Base-by-base conservation (phyloP, 2,329 filamentous ascomycete species). In the Pseudodiploospora longispora region DNA sequence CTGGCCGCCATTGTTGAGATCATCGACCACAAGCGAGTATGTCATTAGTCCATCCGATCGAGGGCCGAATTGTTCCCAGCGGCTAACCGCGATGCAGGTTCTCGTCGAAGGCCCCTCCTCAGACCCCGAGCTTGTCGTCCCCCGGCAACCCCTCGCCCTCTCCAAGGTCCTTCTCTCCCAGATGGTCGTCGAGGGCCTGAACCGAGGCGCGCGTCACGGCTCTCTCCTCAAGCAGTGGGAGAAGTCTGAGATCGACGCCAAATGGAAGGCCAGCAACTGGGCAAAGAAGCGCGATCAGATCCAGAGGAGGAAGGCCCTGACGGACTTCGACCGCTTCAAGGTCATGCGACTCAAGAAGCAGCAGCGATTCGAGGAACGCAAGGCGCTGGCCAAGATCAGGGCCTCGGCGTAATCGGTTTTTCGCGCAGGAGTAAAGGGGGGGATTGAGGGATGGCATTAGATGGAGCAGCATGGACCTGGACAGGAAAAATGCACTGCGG, bases 301-400 rank as follows among this genome's bases (percentile, higher is more conserved):
- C 62, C 79, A 87, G 72, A 85, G 87, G 76, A 86, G 93, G 79
- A 85, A 85, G 76, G 81, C 82, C 64, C 79, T 98, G 59, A 94
- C 84, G 74, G 93, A 98, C 81, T 98, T 98, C 69, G 93, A 98
- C 80, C 85, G 93, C 72, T 98, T 97, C 88, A 96, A 98, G 87
- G 93, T 97, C 64, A 80, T 97, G 82, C 85, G 91, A 74, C 80
- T 97, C 75, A 94, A 91, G 85, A 98, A 98, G 84, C 90, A 96
- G 85, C 87, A 90, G 71, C 87, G 90, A 70, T 97, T 94, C 76
- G 90, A 96, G 80, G 85, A 95, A 74, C 85, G 85, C 76, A 97
- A 96, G 85, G 84, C 87, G 64, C 79, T 94, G 68, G 87, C 89
- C 68, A 95, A 95, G 82, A 76, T 95, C 74, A 86, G 85, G 78